Evolutionary conservation across 2,329 filamentous ascomycete species (phyloP), one percentile per base, ranked within the genome.

Genomic region (Aspergillus ruber): DNA sequence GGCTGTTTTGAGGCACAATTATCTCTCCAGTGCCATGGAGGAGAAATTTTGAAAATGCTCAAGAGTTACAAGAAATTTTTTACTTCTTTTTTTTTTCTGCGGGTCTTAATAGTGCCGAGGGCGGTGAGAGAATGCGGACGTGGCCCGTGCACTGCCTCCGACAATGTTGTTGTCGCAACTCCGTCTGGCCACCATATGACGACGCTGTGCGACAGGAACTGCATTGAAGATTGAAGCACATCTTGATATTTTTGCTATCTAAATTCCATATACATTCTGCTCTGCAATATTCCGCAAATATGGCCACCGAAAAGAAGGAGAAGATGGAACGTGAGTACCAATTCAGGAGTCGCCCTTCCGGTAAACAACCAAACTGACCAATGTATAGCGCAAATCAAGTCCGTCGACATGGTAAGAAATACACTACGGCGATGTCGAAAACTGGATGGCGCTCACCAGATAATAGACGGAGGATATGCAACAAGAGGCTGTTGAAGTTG

Each of bases 391-490:
- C 90, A 95, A 74, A 85, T 98, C 73, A 98, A 98, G 78, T 95
- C 90, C 60, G 91, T 89, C 50, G 93, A 98, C 68, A 98, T 98
- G 93, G 93, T 97, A 79, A 71, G 76, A 44, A 41, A 46, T 29
- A 21, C 21, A 42, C 48, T 48, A 23, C 45, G 40, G 35, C 45
- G 50, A 49, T n/a, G 21, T 23, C 48, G 49, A 49, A 18, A 36
- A 9, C 21, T 18, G 36, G 3, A 20, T 39, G 8, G 43, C 42
- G 42, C 47, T 63, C 36, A 57, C 52, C 47, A n/a, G 43, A 32
- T 43, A 40, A 59, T 66, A 97, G 93, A 91, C 85, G 62, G 91
- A 97, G 50, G 90, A 96, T 62, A 95, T 98, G 93, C 90, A 96
- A 66, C 82, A 88, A 63, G 91, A 97, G 73, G 88, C 85, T 42